Percentiles rank a stretch among this genome's conserved stretches.
These are phyloP conservation scores for Apiotrichum domesticum DNA, from an alignment of 1,284 basidiomycete species.

Conservation along the genomic window DNA sequence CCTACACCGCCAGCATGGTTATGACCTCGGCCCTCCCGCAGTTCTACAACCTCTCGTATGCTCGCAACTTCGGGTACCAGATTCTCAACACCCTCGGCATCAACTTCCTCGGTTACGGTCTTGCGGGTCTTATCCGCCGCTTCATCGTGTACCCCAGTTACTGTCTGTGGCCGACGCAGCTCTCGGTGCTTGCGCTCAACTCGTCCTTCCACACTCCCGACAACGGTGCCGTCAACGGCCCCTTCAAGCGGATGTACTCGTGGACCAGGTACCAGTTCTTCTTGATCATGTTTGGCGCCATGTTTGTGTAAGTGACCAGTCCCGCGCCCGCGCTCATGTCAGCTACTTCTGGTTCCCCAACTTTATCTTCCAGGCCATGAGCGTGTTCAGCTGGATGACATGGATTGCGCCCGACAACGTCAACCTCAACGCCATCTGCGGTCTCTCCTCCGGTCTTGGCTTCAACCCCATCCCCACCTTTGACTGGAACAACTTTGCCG, in stretches of 20 bases:
- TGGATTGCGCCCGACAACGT: conserved; percentile 53
- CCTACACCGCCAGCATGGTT: conserved; percentile 46
- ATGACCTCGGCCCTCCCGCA: conserved; percentile 31
- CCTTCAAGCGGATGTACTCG: no score
- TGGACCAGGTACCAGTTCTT: no score
- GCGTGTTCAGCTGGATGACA: conserved; percentile 57
- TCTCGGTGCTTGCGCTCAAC: no score
- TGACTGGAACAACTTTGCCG: conserved; percentile 30
- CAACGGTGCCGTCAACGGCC: no score
- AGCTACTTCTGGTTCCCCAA: conserved; percentile 47
- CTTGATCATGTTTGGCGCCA: conserved; percentile 43
- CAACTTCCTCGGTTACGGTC: no score
- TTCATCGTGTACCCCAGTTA: no score
- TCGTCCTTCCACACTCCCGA: no score
- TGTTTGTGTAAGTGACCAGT: conserved; percentile 23
- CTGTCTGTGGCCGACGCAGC: no score
- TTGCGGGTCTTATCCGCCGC: no score
- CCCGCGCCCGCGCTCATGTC: no score
- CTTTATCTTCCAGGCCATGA: conserved; percentile 48
- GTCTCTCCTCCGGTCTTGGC: conserved; percentile 35
- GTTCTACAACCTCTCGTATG: conserved; percentile 40
- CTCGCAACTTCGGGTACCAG: conserved; percentile 47
- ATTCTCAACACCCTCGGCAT: conserved; percentile 10
- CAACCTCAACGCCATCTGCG: conserved; percentile 22
- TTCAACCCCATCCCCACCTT: conserved; percentile 34